These are phyloP conservation scores for Gonium pectorale DNA, from an alignment of 139 green algal species.

Conservation along the genomic window DNA sequence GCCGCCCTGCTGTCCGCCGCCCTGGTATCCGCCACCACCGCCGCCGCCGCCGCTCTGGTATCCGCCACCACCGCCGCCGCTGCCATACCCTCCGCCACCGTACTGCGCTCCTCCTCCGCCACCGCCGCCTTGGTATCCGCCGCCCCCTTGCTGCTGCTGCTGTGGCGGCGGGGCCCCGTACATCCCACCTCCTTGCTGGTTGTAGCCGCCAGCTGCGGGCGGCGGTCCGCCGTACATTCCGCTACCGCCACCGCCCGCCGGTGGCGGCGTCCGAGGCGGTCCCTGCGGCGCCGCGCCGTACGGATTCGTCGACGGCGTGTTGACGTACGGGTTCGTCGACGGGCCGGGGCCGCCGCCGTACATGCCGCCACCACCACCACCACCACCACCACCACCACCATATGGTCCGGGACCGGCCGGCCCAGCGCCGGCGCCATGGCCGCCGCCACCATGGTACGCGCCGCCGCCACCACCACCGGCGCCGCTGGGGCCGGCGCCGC, in stretches of 20 bases:
- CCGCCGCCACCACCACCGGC: neutral
- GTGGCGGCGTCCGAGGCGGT: neutral
- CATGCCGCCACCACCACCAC: neutral
- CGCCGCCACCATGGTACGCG: neutral
- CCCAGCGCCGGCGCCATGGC: neutral
- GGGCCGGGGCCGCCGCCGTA: conserved; percentile 5
- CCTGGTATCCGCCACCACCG: neutral
- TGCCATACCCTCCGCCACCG: neutral
- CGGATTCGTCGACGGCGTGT: conserved; percentile 23
- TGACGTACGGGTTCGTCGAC: conserved; percentile 22
- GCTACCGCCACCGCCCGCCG: neutral
- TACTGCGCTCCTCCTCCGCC: neutral
- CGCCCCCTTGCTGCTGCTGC: conserved; percentile 21
- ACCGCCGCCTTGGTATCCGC: neutral
- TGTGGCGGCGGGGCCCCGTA: conserved; percentile 19
- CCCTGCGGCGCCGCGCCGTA: conserved; percentile 1
- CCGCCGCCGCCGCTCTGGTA: neutral
- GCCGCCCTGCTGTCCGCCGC: neutral
- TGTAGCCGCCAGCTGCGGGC: neutral
- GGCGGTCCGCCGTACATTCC: conserved; percentile 1
- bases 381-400: neutral
- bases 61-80: neutral
- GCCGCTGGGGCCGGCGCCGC: neutral
- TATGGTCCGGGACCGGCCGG: neutral
- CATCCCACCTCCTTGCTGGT: conserved; percentile 5